A percentile compares a stretch with the other conserved stretches of the same genome.
Evolutionary conservation across 2,329 filamentous ascomycete genomes (phyloP).

Genomic region (Diplocarpon rosae): DNA sequence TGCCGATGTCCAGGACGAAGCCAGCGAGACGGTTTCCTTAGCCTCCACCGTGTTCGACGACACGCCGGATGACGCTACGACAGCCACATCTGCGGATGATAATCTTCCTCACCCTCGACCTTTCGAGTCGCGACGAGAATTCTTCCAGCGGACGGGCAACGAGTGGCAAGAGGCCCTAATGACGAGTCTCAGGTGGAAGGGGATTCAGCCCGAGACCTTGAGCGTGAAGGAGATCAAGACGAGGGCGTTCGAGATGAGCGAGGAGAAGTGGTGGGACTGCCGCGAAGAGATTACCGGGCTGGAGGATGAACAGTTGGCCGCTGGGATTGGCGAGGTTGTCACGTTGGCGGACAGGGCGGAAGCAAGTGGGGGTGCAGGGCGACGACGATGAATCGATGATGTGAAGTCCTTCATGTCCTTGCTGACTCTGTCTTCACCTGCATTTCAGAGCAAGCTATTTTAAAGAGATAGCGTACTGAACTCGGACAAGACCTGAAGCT

Average conservation of each 20-base stretch:
- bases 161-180: conserved; percentile 87
- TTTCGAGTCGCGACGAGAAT: conserved; percentile 85
- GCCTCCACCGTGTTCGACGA: conserved; percentile 47
- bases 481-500: no score
- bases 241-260: conserved; percentile 78
- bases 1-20: conserved; percentile 27
- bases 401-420: not conserved
- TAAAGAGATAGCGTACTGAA: no score
- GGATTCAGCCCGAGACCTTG: conserved; percentile 54
- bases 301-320: conserved; percentile 89
- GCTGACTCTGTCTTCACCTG: not conserved
- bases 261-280: conserved; percentile 98
- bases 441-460: not conserved
- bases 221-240: conserved; percentile 87
- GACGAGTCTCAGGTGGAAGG: conserved; percentile 59
- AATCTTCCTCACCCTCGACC: conserved; percentile 28
- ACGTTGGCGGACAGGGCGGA: conserved; percentile 66
- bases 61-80: conserved; percentile 19
- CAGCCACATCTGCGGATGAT: conserved; percentile 19
- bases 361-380: conserved; percentile 27
- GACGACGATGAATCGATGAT: conserved; percentile 17
- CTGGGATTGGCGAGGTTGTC: conserved; percentile 82
- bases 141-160: conserved; percentile 77
- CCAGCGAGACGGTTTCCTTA: conserved; percentile 30
- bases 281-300: conserved; percentile 83